Evolutionary conservation across 2,329 filamentous ascomycete species (phyloP).

Genomic region (Corinectria fuckeliana): DNA sequence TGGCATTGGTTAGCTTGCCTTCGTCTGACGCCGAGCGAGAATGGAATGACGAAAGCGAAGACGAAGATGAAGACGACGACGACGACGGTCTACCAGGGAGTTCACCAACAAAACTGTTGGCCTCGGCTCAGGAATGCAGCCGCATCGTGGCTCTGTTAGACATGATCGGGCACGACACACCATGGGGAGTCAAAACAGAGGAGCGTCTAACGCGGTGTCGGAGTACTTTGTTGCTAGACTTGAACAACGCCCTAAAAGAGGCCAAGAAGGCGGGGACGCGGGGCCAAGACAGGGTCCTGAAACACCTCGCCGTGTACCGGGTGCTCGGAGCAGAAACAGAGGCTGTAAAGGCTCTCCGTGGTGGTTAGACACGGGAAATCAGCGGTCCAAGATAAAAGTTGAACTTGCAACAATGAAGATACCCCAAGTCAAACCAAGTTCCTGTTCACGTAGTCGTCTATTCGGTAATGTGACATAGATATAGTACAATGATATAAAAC

Average conservation of each 20-base stretch:
- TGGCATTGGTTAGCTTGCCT: constrained; percentile 59
- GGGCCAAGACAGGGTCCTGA: constrained; percentile 56
- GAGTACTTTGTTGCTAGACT: constrained; percentile 63
- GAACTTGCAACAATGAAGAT: constrained; percentile 38
- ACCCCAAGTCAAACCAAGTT: constrained; percentile 32
- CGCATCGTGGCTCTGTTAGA: constrained; percentile 51
- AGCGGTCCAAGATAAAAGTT: constrained; percentile 28
- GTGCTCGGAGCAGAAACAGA: constrained; percentile 59
- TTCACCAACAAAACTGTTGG: constrained; percentile 54
- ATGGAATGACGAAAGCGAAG: constrained; percentile 48
- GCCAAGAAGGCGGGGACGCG: constrained; percentile 50
- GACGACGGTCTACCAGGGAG: constrained; percentile 48
- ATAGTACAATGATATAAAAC: constrained; percentile 48
- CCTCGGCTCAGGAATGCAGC: constrained; percentile 54
- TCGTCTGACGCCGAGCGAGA: constrained; percentile 30
- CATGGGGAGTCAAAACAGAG: constrained; percentile 59
- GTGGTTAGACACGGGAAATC: constrained; percentile 37
- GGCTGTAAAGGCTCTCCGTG: constrained; percentile 56
- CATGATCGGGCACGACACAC: constrained; percentile 53
- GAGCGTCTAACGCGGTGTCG: constrained; percentile 60
- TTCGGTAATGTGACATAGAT: constrained; percentile 45
- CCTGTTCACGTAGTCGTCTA: constrained; percentile 28
- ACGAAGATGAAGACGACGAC: constrained; percentile 47
- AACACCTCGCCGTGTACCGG: constrained; percentile 60
- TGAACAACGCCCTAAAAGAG: constrained; percentile 57